Percentiles rank a stretch among this genome's conserved stretches.
These are phyloP conservation scores for Blepharisma japonicum DNA, from an alignment of 73 alveolate genomes.

Conservation along the genomic window DNA sequence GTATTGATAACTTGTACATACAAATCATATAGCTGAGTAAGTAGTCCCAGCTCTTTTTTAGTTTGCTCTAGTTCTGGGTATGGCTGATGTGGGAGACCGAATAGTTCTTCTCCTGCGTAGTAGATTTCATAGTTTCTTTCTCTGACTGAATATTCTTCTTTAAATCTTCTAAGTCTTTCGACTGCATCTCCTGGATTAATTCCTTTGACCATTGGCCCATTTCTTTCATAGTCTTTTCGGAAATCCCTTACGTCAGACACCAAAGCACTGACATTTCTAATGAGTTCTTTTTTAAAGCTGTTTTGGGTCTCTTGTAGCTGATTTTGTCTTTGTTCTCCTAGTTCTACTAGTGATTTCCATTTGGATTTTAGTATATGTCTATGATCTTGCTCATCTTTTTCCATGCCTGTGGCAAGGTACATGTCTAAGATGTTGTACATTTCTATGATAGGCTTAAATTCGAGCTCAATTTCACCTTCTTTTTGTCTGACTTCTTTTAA, in stretches of 20 bases:
- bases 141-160: constrained; percentile 93
- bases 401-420: constrained; percentile 81
- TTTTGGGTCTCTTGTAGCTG: constrained; percentile 59
- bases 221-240: constrained; percentile 95
- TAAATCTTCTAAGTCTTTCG: constrained; percentile 92
- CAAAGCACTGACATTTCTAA: constrained; percentile 66
- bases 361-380: constrained; percentile 81
- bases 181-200: constrained; percentile 96
- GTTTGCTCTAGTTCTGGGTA: constrained; percentile 86
- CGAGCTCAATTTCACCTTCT: constrained; percentile 97
- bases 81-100: constrained; percentile 76
- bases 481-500: constrained; percentile 96
- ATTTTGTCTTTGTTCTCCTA: constrained; percentile 63
- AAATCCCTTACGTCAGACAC: constrained; percentile 84
- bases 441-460: constrained; percentile 94
- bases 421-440: constrained; percentile 92
- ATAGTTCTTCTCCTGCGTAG: constrained; percentile 83
- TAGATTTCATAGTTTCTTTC: constrained; percentile 77
- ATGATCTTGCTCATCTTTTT: constrained; percentile 91
- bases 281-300: constrained; percentile 52
- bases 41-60: constrained; percentile 72
- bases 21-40: constrained; percentile 70
- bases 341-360: constrained; percentile 78
- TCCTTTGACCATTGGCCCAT: constrained; percentile 98
- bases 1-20: constrained; percentile 82